phyloP scores from a whole-genome alignment of 2,329 filamentous ascomycete species.

The Alternaria novae-zelandiae region DNA sequence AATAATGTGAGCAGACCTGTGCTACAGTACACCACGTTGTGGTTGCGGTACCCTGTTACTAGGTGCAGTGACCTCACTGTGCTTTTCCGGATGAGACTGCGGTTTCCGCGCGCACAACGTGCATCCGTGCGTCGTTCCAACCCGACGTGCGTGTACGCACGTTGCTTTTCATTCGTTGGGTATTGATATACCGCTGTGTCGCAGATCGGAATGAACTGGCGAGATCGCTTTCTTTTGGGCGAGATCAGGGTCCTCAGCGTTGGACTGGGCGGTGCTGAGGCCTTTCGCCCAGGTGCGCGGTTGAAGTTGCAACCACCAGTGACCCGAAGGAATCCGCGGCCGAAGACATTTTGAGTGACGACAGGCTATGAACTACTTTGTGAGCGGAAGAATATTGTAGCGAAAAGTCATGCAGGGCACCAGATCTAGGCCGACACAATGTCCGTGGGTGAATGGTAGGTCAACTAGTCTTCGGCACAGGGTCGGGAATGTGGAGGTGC shows the following conservation, averaged over 20 bases:
- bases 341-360: slow-evolving; percentile 9
- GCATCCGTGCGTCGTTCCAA: slow-evolving; percentile 12
- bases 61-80: slow-evolving; percentile 14
- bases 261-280: slow-evolving; percentile 3
- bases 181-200: slow-evolving; percentile 5
- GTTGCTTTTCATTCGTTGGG: slow-evolving; percentile 4
- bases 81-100: background rate
- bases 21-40: slow-evolving; percentile 9
- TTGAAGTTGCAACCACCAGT: background rate
- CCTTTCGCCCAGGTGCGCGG: slow-evolving; percentile 9
- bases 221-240: background rate
- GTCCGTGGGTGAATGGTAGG: slow-evolving; percentile 1
- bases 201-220: background rate
- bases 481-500: slow-evolving; percentile 6
- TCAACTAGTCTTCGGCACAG: background rate
- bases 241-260: background rate
- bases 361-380: slow-evolving; percentile 1
- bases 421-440: background rate
- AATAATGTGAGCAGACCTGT: background rate
- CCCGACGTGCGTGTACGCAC: slow-evolving; percentile 2
- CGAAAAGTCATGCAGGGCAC: background rate
- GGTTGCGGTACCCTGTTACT: background rate
- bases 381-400: slow-evolving; percentile 1
- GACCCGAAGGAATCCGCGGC: slow-evolving; percentile 21
- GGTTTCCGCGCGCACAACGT: background rate